Evolutionary conservation across 192 early-diverging fungal genomes (phyloP), one percentile per base, ranked within the genome.

Genomic region (Umbelopsis isabellina): DNA sequence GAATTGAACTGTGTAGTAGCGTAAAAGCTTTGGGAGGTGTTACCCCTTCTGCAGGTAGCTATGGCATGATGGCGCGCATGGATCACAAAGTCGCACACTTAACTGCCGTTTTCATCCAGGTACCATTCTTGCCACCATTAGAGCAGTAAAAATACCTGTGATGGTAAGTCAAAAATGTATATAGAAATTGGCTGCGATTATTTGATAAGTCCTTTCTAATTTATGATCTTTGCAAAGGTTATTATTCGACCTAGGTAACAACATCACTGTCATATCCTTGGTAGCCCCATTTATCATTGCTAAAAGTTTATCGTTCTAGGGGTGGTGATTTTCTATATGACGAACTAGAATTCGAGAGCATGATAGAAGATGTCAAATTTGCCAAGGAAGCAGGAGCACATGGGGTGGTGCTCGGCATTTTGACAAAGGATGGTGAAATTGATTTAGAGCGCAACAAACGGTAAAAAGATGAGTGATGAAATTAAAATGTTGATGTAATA

Each of bases 1-100:
- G 90, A 22, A 80, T 91, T 20, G 90, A 91, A 55, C 76, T 91
- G 30, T 91, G 90, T 78, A 87, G 80, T 9, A 88, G 87, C 30
- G 68, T 91, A 23, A 73, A 86, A 46, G 90, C 91, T 49, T 35
- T 61, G 30, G 88, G 90, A 23, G 88, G 87, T 8, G 88, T 85
- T 21, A 91, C 88, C 15, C 89, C 89, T 33, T 84, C 82, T 7
- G 72, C 77, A 71, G 88, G 88, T 72, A 72, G 18, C 3, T 30
- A 4, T 49, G 50, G 50, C 67, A 22, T 12, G 8, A 41, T 6
- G 27, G 18, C 6, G 27, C 1, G 46, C 12, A 48, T 51, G 37
- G 5, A 41, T 41, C 37, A 49, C 25, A 33, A 27, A 30, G 45
- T 9, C 13, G 18, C n/a, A 30, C 25, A 13, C 27, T 44, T 44